phyloP scores from a whole-genome alignment of 805 yeast genomes.

The Wickerhamiella bombiphila region DNA sequence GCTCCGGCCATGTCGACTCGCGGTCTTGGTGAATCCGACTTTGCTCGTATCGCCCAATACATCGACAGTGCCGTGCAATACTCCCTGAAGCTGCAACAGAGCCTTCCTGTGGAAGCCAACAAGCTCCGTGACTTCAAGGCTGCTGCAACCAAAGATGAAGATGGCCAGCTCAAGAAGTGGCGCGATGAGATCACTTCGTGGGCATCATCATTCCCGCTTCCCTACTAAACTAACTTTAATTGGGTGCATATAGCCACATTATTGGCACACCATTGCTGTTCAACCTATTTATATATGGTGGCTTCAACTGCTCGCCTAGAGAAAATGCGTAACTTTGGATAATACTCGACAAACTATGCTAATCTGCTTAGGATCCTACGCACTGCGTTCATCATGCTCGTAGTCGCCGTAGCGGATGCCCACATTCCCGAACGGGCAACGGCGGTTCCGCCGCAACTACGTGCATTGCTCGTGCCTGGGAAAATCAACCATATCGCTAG shows the following conservation, averaged over 20 bases:
- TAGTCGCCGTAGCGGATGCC: constrained; percentile 76
- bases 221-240: constrained; percentile 17
- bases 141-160: constrained; percentile 48
- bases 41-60: constrained; percentile 61
- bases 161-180: constrained; percentile 49
- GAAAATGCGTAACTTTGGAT: too few relatives aligned
- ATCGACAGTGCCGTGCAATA: constrained; percentile 65
- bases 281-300: background rate
- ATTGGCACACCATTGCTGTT: background rate
- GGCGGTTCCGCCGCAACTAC: constrained; percentile 39
- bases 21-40: constrained; percentile 83
- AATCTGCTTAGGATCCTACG: too few relatives aligned
- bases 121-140: constrained; percentile 92
- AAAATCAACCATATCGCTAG: constrained; percentile 76
- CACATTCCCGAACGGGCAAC: constrained; percentile 78
- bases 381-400: constrained; percentile 37
- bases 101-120: constrained; percentile 77
- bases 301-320: too few relatives aligned
- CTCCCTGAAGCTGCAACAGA: constrained; percentile 60
- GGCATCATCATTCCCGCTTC: constrained; percentile 47
- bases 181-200: constrained; percentile 73
- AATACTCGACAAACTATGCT: too few relatives aligned
- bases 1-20: constrained; percentile 98
- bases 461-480: constrained; percentile 64
- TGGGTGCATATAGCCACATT: too few relatives aligned